phyloP scores from a whole-genome alignment of 805 yeast species.

The Ogataea dorogensis region DNA sequence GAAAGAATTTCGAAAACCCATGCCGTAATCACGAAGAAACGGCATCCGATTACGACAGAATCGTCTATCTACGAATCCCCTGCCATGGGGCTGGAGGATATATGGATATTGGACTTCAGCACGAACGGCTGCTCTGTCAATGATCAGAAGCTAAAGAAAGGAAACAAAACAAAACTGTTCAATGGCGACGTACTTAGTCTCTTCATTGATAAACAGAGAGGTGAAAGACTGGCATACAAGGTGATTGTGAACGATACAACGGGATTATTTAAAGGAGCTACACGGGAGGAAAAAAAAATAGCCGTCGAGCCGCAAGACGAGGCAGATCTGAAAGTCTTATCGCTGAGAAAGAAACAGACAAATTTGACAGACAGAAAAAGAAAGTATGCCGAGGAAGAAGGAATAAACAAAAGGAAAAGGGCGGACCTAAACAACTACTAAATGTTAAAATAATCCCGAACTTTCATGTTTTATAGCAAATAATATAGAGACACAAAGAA shows the following conservation, averaged over 20 bases:
- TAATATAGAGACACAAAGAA: constrained; percentile 10
- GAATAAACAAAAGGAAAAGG: constrained; percentile 19
- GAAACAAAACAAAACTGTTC: constrained; percentile 57
- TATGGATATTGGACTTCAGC: constrained; percentile 79
- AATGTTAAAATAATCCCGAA: constrained; percentile 1
- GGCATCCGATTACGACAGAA: constrained; percentile 55
- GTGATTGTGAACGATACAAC: constrained; percentile 58
- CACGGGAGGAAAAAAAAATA: constrained; percentile 28
- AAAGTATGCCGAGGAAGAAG: constrained; percentile 6
- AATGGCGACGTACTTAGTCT: constrained; percentile 67
- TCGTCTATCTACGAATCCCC: constrained; percentile 61
- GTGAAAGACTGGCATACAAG: constrained; percentile 52
- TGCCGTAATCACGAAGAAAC: constrained; percentile 62
- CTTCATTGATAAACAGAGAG: constrained; percentile 56
- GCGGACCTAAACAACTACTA: constrained; percentile 23
- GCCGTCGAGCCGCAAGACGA: constrained; percentile 23
- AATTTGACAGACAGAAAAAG: constrained; percentile 11
- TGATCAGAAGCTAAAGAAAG: constrained; percentile 54
- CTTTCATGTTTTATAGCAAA: constrained; percentile 10
- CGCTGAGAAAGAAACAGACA: constrained; percentile 8
- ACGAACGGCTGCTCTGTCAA: constrained; percentile 79
- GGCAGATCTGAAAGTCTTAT: constrained; percentile 12
- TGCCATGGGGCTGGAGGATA: constrained; percentile 65
- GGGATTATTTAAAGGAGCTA: constrained; percentile 55
- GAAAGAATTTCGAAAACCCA: constrained; percentile 82